Evolutionary conservation across 164 flowering plant species (phyloP).

Genomic region (Vitis rupestris): DNA sequence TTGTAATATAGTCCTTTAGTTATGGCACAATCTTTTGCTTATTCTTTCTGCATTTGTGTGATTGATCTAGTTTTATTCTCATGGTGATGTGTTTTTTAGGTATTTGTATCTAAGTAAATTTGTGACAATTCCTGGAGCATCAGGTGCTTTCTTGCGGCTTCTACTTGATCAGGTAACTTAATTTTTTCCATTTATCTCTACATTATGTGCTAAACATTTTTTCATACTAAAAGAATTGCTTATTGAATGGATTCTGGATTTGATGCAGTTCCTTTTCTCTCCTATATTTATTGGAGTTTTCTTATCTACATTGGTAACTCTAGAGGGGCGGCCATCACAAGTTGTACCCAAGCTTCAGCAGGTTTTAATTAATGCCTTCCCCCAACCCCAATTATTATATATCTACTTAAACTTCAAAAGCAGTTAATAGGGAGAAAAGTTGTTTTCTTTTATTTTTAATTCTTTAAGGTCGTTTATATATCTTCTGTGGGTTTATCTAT

Average conservation of each 20-base stretch:
- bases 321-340: constrained; percentile 81
- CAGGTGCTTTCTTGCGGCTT: constrained; percentile 74
- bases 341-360: constrained; percentile 87
- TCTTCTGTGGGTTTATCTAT: neutral
- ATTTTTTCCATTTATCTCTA: neutral
- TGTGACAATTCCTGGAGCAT: constrained; percentile 64
- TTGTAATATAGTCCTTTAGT: neutral
- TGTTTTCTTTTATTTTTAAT: neutral
- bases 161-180: constrained; percentile 70
- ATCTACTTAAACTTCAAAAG: neutral
- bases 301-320: constrained; percentile 59
- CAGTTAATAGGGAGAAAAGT: neutral
- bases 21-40: neutral
- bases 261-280: constrained; percentile 75
- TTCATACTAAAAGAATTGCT: neutral
- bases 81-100: constrained; percentile 35
- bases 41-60: neutral
- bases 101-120: constrained; percentile 67
- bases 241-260: neutral
- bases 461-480: neutral
- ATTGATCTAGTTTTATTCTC: neutral
- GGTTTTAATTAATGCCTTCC: constrained; percentile 30
- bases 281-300: constrained; percentile 83
- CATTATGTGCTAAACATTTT: neutral
- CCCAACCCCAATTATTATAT: too few species aligned